Percentiles rank a stretch among this genome's conserved stretches.
Evolutionary conservation across 2,329 filamentous ascomycete genomes (phyloP).

Genomic region (Aspergillus pseudonomiae): DNA sequence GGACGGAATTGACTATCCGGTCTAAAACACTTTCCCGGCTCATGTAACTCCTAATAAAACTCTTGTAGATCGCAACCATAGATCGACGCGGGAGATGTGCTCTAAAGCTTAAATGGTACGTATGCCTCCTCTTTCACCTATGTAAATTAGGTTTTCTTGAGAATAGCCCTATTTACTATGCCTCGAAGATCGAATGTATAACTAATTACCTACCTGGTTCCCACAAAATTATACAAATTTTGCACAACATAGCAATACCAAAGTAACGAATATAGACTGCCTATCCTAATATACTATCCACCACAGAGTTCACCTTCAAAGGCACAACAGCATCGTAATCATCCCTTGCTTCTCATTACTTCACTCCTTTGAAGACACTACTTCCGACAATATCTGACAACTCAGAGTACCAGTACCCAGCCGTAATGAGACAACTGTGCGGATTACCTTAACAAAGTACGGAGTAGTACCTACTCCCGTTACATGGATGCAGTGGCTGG

Average conservation of each 20-base stretch:
- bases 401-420: not conserved
- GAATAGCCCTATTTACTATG: not conserved
- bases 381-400: too few relatives aligned
- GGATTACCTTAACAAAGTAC: too few relatives aligned
- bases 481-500: not conserved
- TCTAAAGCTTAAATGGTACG: not conserved
- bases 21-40: not conserved
- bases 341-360: too few relatives aligned
- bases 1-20: not conserved
- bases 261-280: not conserved
- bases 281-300: not conserved
- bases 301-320: too few relatives aligned
- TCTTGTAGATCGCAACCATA: not conserved
- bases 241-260: not conserved
- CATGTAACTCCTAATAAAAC: not conserved
- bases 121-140: not conserved
- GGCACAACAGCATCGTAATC: too few relatives aligned
- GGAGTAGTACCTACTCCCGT: not conserved
- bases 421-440: not conserved
- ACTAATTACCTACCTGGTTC: too few relatives aligned
- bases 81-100: not conserved
- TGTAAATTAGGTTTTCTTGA: not conserved
- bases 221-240: too few relatives aligned
- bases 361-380: too few relatives aligned
- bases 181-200: not conserved